Evolutionary conservation across 345 rosid genomes (phyloP).

Genomic region (Physaria fendleri): DNA sequence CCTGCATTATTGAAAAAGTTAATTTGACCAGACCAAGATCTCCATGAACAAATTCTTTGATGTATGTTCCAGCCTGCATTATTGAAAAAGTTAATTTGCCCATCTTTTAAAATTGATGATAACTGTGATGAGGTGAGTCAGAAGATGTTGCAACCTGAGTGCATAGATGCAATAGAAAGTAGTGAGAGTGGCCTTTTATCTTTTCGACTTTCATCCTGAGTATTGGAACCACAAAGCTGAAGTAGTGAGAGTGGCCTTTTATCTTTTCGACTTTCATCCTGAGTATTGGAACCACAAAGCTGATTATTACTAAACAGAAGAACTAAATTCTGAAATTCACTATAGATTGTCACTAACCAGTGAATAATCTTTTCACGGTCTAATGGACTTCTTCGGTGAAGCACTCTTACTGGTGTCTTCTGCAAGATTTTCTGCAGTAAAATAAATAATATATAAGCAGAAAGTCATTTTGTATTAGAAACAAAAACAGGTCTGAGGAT

Average conservation of each 20-base stretch:
- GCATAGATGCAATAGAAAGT: slow-evolving; percentile 86
- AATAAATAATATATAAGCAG: slow-evolving; percentile 9
- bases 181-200: slow-evolving; percentile 60
- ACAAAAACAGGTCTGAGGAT: background rate
- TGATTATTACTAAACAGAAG: background rate
- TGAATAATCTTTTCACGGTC: slow-evolving; percentile 78
- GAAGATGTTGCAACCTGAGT: slow-evolving; percentile 58
- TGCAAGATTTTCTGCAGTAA: slow-evolving; percentile 59
- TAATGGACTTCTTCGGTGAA: slow-evolving; percentile 92
- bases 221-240: slow-evolving; percentile 22
- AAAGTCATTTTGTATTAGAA: background rate
- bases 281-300: slow-evolving; percentile 10
- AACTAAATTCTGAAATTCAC: background rate
- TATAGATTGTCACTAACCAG: slow-evolving; percentile 40
- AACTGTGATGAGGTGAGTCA: background rate
- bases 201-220: slow-evolving; percentile 85
- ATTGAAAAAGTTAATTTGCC: background rate
- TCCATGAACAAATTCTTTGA: slow-evolving; percentile 96
- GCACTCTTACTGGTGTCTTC: slow-evolving; percentile 89
- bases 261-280: slow-evolving; percentile 93
- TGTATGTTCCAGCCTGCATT: slow-evolving; percentile 90
- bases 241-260: slow-evolving; percentile 62
- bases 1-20: slow-evolving; percentile 41
- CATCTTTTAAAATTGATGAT: background rate
- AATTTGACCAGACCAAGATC: slow-evolving; percentile 91